Evolutionary conservation across 148 eudicot genomes (phyloP), one percentile per base, ranked within the genome.

Genomic region (Camellia lanceoleosa): DNA sequence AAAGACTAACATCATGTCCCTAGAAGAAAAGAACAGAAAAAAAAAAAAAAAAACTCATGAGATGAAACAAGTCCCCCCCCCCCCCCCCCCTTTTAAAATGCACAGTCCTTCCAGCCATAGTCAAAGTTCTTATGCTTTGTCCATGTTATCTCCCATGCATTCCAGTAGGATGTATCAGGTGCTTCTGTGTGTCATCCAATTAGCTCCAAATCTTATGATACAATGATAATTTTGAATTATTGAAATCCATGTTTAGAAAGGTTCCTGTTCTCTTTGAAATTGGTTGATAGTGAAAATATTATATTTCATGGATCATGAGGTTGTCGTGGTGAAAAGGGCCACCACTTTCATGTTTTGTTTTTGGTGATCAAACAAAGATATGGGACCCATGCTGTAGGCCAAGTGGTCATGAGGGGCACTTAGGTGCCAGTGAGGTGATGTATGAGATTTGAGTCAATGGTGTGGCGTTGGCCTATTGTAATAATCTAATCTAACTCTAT

Each of bases 231-330:
- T 63, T 20, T 61, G n/a, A 15, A 18, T 18, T 18, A 18, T 61
- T 5, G 20, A 61, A 15, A 18, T 49, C 67, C 38, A 42, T 68
- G 71, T 15, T 5, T 68, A 43, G 19, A 68, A 68, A 51, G 51
- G 70, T 46, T 42, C 38, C 43, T 51, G 19, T n/a, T 70, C 73
- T 47, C 56, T 47, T 47, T 70, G 73, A 70, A 70, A 47, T 19
- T 47, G 38, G 73, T 70, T 20, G 23, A 54, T 4, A 13, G 60
- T 23, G 10, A 30, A 49, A 49, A 52, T 72, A 60, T 72, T 71
- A 49, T 51, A 19, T 20, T 51, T 72, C 19, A 23, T 30, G 30
- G 51, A 51, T 12, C 30, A 7, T 4, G 41, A 8, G 3, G 76
- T 30, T 30, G 11, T 7, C 0, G 14, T 9, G 74, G 69, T 64